Evolutionary conservation across 1,139 yeast species (phyloP).

Genomic region (Pichia sp.): DNA sequence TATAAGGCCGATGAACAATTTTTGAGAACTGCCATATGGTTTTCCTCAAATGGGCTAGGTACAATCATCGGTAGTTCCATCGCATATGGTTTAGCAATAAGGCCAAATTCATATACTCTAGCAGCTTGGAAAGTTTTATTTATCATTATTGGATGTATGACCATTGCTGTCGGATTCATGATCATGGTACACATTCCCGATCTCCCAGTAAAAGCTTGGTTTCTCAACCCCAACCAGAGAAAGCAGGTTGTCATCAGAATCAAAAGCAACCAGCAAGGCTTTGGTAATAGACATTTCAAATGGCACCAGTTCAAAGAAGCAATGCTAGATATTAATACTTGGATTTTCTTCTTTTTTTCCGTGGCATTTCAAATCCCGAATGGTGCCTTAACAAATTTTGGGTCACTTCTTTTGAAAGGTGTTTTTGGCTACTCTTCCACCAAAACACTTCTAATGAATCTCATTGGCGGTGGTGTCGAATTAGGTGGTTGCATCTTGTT

Average conservation of each 20-base stretch:
- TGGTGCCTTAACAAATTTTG: not conserved
- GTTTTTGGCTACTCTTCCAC: constrained; percentile 28
- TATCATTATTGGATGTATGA: not conserved
- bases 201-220: not conserved
- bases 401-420: constrained; percentile 21
- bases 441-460: constrained; percentile 35
- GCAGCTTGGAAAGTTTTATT: not conserved
- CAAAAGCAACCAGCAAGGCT: not conserved
- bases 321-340: not conserved
- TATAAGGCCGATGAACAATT: not conserved
- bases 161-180: not conserved
- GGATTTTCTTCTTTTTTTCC: not conserved
- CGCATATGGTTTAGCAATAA: not conserved
- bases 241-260: not conserved
- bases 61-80: not conserved
- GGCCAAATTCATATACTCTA: not conserved
- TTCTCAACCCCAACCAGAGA: not conserved
- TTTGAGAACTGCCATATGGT: not conserved
- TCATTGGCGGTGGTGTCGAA: constrained; percentile 41
- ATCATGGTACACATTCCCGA: not conserved
- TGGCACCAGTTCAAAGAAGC: not conserved
- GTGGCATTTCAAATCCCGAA: not conserved
- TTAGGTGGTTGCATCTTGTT: constrained; percentile 36
- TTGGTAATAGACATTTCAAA: not conserved
- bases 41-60: not conserved